Percentiles rank a stretch among this genome's conserved stretches.
Conservation (phyloP, 805 yeast genomes). For the Komagataella ulmi region DNA sequence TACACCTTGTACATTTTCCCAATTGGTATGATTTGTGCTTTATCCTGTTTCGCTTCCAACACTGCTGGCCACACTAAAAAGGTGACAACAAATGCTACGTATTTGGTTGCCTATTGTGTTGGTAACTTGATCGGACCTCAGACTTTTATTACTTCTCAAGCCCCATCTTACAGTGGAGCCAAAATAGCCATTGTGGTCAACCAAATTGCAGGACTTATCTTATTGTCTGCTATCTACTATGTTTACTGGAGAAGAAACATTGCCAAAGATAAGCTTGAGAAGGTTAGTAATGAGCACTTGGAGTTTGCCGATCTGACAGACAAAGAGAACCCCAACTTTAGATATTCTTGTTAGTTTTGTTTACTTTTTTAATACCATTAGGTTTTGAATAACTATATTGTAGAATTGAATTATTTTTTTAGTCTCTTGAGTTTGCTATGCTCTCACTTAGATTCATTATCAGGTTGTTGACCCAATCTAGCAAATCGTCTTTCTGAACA, state of each 20-base stretch:
- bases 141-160: conserved; percentile 41
- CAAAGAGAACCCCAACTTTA: conserved; percentile 38
- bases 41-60: conserved; percentile 19
- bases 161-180: conserved; percentile 43
- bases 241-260: conserved; percentile 7
- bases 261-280: conserved; percentile 10
- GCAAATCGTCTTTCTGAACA: conserved; percentile 47
- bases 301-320: conserved; percentile 25
- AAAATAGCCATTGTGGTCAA: conserved; percentile 38
- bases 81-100: conserved; percentile 37
- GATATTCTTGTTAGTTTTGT: conserved; percentile 18
- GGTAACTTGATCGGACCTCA: conserved; percentile 65
- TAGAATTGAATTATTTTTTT: not conserved
- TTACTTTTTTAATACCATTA: not conserved
- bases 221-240: conserved; percentile 13
- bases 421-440: conserved; percentile 27
- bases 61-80: conserved; percentile 65
- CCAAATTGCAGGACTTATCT: conserved; percentile 10
- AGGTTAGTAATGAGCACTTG: conserved; percentile 9
- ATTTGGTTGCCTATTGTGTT: conserved; percentile 47
- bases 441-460: conserved; percentile 49
- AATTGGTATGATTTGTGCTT: conserved; percentile 13
- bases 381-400: not conserved
- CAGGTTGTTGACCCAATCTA: conserved; percentile 49
- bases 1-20: conserved; percentile 14